Percentiles rank a stretch among this genome's conserved stretches.
Evolutionary conservation across 2,329 filamentous ascomycete genomes (phyloP).

Genomic region (Botryotinia globosa): DNA sequence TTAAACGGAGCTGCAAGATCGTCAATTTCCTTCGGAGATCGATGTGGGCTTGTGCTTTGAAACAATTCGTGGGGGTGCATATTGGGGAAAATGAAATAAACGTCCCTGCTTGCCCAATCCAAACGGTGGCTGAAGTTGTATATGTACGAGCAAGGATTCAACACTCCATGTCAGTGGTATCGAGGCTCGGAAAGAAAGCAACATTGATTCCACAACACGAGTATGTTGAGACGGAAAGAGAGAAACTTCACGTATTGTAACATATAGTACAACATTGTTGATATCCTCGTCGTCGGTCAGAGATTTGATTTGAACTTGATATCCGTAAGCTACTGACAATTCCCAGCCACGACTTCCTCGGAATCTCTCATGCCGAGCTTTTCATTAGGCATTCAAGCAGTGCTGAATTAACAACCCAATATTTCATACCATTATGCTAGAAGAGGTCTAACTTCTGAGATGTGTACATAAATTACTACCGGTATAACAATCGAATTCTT

Average conservation of each 20-base stretch:
- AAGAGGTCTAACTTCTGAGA: background rate
- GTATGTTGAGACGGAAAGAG: conserved; percentile 3
- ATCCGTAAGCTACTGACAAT: background rate
- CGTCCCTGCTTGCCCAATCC: conserved; percentile 7
- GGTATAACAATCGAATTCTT: conserved; percentile 12
- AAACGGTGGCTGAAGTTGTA: conserved; percentile 5
- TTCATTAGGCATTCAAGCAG: background rate
- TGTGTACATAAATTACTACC: background rate
- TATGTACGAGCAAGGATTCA: conserved; percentile 2
- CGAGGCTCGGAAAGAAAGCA: conserved; percentile 9
- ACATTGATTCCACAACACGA: conserved; percentile 14
- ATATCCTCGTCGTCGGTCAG: background rate
- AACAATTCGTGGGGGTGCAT: conserved; percentile 18
- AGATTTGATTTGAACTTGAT: background rate
- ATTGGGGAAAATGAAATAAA: conserved; percentile 10
- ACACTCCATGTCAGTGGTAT: conserved; percentile 7
- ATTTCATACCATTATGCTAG: background rate
- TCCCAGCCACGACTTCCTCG: conserved; percentile 4
- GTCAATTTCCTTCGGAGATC: conserved; percentile 17
- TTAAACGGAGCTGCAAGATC: conserved; percentile 12
- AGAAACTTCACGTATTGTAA: conserved; percentile 7
- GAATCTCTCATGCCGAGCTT: background rate
- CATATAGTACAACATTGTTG: background rate
- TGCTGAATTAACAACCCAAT: background rate
- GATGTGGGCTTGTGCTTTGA: conserved; percentile 18